A percentile compares a stretch with the other conserved stretches of the same genome.
These are phyloP conservation scores for Conticribra weissflogii DNA, from an alignment of 108 stramenopile genomes.

Conservation along the genomic window DNA sequence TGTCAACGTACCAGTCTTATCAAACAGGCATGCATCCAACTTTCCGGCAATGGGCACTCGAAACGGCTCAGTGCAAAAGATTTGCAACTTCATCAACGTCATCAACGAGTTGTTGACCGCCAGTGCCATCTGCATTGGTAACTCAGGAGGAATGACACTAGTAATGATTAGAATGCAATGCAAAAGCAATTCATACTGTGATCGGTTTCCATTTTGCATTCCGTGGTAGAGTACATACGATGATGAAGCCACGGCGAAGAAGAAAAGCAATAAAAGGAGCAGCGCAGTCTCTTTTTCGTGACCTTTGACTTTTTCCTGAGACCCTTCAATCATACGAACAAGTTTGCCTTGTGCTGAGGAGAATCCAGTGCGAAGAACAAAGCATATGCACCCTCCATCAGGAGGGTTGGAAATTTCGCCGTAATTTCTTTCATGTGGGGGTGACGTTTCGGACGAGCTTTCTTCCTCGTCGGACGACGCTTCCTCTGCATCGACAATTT, in stretches of 20 bases:
- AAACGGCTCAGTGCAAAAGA: constrained; percentile 97
- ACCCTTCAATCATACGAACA: constrained; percentile 98
- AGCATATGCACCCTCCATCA: constrained; percentile 90
- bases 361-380: constrained; percentile 96
- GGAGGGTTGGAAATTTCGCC: constrained; percentile 75
- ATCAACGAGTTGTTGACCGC: constrained; percentile 96
- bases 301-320: constrained; percentile 95
- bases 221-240: constrained; percentile 95
- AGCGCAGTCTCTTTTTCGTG: constrained; percentile 92
- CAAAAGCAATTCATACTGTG: constrained; percentile 91
- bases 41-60: constrained; percentile 96
- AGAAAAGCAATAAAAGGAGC: constrained; percentile 88
- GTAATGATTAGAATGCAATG: constrained; percentile 97
- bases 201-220: constrained; percentile 82
- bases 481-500: constrained; percentile 50
- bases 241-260: constrained; percentile 93
- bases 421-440: constrained; percentile 21
- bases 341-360: constrained; percentile 97
- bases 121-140: constrained; percentile 98
- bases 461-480: constrained; percentile 44
- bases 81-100: constrained; percentile 96
- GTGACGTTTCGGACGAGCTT: neutral
- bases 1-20: constrained; percentile 98
- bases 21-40: constrained; percentile 94
- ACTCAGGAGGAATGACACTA: constrained; percentile 94